Percentiles rank a stretch among this genome's conserved stretches.
These are phyloP conservation scores for Effrenium voratum DNA, from an alignment of 73 alveolate species.

Conservation along the genomic window DNA sequence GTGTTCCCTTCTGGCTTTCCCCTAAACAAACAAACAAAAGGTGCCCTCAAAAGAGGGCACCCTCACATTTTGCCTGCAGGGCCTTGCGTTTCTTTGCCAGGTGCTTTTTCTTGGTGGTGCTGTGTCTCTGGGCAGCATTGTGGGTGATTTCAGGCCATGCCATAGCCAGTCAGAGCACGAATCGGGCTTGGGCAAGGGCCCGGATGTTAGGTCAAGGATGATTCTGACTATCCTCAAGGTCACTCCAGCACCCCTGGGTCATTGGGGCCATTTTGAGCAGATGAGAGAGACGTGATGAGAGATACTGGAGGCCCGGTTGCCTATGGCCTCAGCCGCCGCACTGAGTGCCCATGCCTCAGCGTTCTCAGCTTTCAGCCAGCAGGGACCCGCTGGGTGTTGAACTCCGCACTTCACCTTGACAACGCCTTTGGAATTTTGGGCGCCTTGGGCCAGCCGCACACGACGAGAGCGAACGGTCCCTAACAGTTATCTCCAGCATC, in stretches of 20 bases:
- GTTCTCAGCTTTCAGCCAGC: too few relatives aligned
- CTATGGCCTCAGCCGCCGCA: slow-evolving; percentile 70
- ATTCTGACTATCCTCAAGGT: not conserved
- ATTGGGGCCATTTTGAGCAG: not conserved
- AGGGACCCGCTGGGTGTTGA: too few relatives aligned
- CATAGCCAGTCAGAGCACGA: not conserved
- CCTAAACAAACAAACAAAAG: too few relatives aligned
- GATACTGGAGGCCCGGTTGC: slow-evolving; percentile 44
- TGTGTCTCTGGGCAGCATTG: slow-evolving; percentile 23
- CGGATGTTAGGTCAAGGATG: not conserved
- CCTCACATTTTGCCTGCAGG: too few relatives aligned
- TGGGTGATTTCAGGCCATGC: not conserved
- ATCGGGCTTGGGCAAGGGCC: not conserved
- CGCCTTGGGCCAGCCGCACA: too few relatives aligned
- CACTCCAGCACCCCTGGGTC: too few relatives aligned
- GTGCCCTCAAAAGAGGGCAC: too few relatives aligned
- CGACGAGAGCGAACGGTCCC: too few relatives aligned
- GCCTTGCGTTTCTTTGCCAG: not conserved
- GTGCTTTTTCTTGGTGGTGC: slow-evolving; percentile 37
- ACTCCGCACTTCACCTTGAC: too few relatives aligned
- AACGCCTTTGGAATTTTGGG: too few relatives aligned
- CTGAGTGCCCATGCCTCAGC: slow-evolving; percentile 23
- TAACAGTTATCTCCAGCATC: too few relatives aligned
- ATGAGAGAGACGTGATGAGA: not conserved
- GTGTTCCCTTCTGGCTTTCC: too few relatives aligned